Base-by-base conservation (phyloP, 768 basidiomycete species). In the Tricholoma saponaceum region DNA sequence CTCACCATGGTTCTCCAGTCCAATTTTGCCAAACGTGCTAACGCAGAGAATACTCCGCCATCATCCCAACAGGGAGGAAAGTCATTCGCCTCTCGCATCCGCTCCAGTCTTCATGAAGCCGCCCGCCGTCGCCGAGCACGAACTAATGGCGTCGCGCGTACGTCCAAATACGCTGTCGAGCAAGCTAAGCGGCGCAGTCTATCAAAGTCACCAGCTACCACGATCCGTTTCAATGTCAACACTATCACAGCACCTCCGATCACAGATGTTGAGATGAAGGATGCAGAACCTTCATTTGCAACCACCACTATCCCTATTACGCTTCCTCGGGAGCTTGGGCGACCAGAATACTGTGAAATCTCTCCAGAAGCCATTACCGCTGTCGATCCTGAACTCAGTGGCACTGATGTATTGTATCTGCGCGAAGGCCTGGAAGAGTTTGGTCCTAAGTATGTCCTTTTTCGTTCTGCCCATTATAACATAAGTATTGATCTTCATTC, bases 241-340 rank as follows among this genome's bases (percentile, higher is more conserved):
- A 43, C 60, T n/a, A 39, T 57, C 46, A 57, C 25, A 46, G 58
- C 52, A 8, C 49, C 57, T 5, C 65, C 69, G 7, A 52, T 55
- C 20, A 33, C 55, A 8, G 75, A 76, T 46, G 62, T 73, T 5
- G 72, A 71, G 39, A 72, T 73, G 73, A 59, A 67, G 2, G 70
- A 72, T 35, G 64, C 62, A n/a, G 39, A 58, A 16, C 56, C 63
- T 32, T 54, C 66, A 7, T 52, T 67, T 9, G 22, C 37, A 56
- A 70, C 81, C 30, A 75, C 54, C 8, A 63, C 64, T 1, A 50
- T 67, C 0, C 62, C 66, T n/a, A 44, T 76, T 3, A 52, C 74
- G 23, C 76, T 87, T 12, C 84, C 84, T 7, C 78, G 80, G 57
- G 73, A 72, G 25, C 82, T 89, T 20, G 69, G 71, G 30, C 79